Base-by-base conservation (phyloP, 1,284 basidiomycete species). In the Microbotryum silenes-acaulis region DNA sequence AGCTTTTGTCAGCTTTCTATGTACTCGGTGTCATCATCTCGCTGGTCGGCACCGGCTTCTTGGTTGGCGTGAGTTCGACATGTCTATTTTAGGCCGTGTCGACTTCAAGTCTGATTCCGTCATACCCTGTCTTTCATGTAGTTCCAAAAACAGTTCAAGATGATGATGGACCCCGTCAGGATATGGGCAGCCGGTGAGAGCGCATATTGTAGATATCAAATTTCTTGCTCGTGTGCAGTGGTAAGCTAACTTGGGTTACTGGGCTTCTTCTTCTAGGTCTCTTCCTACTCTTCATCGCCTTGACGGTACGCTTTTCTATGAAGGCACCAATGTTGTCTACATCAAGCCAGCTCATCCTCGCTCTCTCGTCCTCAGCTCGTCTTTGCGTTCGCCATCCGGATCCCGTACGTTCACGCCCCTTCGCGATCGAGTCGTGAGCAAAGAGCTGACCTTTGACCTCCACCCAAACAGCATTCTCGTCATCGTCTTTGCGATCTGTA, bases 11-110 rank as follows among this genome's bases (percentile, higher is more conserved):
- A 89, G 87, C 88, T 16, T 79, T 97, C 49, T 97, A 91, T 78
- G 83, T 81, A 33, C 66, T 94, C 49, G 93, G 92, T 37, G 87
- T 89, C 56, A 75, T 96, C 63, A 76, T 94, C 60, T 86, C 87
- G 12, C 82, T 97, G 56, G 76, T 88, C 62, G 92, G 91, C 29
- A 93, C 91, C 0, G 91, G 91, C 2, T 94, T 93, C 78, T 77
- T 94, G 72, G 83, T 93, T 69, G 89, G 86, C 61, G 88, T 89
- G 74, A 70, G 83, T 78, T 33, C 47, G 45, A 54, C 53, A 20
- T 33, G 20, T 56, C 29, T 60, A 53, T 44, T 5, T 9, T 25
- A n/a, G 10, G n/a, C 23, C 21, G 37, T n/a, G 27, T 54, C n/a
- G 49, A 27, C 27, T 27, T 27, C 27, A 27, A 27, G 27, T 6